Base-by-base conservation (phyloP, 371 early-diverging fungal species). In the Mortierella sp. region DNA sequence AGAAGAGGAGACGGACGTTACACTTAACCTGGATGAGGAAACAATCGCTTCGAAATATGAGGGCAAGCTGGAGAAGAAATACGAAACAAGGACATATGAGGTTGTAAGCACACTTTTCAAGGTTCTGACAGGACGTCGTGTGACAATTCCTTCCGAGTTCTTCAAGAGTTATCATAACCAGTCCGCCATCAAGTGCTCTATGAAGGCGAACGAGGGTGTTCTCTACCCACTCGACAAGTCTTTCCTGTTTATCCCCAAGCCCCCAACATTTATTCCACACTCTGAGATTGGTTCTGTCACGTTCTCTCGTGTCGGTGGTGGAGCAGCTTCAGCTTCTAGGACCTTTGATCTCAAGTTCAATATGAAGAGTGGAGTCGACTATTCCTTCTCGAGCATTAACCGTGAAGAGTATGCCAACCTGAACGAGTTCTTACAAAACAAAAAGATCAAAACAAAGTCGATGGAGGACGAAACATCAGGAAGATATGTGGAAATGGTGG, bases 151-250 rank as follows among this genome's bases (percentile, higher is more conserved):
- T 13, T 92, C 92, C 33, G 80, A 83, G 65, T 93, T 91, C 84
- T 84, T 86, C 65, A 85, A 85, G 48, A 86, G 94, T 70, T 89
- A 92, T 68, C 94, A 95, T 71, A 91, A 91, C 28, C 87, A 91
- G n/a, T 87, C 88, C 68, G 96, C 97, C 11, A 85, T 99, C 75
- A 98, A 98, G 84, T 99, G 99, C 77, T 97, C 98, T 21, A 91
- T 94, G 87, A 99, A 99, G 86, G 99, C 99, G 59, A 97, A 96
- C 88, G 99, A 99, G 86, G 99, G 99, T 52, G 93, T 92, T 70
- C 85, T 99, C 36, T 99, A 97, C 82, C 98, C 97, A 3, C 88
- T 99, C 63, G 97, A 96, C 70, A 95, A 94, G 76, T 92, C 93
- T 32, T 91, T 99, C 74, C 63, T 99, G 55, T 98, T 99, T 78